These are phyloP conservation scores for Artemisia tridentata DNA, from an alignment of 129 eudicot genomes.

Conservation along the genomic window DNA sequence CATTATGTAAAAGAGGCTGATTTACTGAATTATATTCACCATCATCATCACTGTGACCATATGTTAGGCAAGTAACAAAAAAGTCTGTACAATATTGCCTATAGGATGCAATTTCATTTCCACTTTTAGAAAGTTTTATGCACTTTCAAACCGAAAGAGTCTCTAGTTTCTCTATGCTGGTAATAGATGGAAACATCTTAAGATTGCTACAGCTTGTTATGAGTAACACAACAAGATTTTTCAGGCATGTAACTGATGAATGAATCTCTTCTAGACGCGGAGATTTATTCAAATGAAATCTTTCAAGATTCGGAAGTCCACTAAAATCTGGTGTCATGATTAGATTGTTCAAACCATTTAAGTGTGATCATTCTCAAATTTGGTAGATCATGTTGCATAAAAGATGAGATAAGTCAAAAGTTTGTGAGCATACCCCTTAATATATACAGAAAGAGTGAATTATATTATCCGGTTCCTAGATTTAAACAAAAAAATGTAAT, in stretches of 20 bases:
- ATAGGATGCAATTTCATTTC: neutral
- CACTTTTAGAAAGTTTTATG: neutral
- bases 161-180: constrained; percentile 4
- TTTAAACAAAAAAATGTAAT: too few species aligned
- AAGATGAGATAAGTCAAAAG: neutral
- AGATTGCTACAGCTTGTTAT: constrained; percentile 7
- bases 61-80: constrained; percentile 3
- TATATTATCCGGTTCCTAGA: neutral
- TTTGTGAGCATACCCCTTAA: neutral
- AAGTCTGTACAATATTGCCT: neutral
- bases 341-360: constrained; percentile 5
- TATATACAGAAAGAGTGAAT: neutral
- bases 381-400: constrained; percentile 19
- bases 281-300: neutral
- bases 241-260: constrained; percentile 13
- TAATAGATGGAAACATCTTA: constrained; percentile 11
- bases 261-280: constrained; percentile 15
- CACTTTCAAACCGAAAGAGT: neutral
- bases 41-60: neutral
- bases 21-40: neutral
- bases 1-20: constrained; percentile 1
- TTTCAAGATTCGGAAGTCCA: constrained; percentile 24
- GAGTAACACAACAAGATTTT: constrained; percentile 16
- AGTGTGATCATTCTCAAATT: constrained; percentile 10
- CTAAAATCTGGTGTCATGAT: constrained; percentile 22